phyloP scores from a whole-genome alignment of 2,329 filamentous ascomycete species.

The Alternaria incomplexa region DNA sequence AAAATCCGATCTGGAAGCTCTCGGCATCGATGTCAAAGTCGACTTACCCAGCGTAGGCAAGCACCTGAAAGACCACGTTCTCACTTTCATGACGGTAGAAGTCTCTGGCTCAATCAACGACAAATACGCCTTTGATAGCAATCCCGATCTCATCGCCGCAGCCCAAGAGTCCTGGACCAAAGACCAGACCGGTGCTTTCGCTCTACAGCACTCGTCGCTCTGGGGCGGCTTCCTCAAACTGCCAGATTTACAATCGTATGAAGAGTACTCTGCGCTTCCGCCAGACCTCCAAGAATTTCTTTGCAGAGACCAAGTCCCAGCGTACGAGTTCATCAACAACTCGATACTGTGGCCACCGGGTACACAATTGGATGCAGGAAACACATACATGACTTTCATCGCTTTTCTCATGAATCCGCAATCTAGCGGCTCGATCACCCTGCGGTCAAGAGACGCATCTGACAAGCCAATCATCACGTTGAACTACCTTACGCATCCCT shows the following conservation, averaged over 20 bases:
- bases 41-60: conserved; percentile 53
- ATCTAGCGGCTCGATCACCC: conserved; percentile 57
- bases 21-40: conserved; percentile 51
- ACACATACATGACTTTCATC: conserved; percentile 35
- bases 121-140: conserved; percentile 49
- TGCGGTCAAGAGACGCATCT: conserved; percentile 60
- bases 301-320: conserved; percentile 59
- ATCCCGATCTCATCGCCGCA: conserved; percentile 42
- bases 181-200: conserved; percentile 38
- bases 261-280: conserved; percentile 55
- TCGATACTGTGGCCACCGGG: conserved; percentile 33
- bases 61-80: conserved; percentile 54
- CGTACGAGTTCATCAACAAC: conserved; percentile 60
- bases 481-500: conserved; percentile 60
- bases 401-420: conserved; percentile 60
- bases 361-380: conserved; percentile 40
- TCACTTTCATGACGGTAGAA: conserved; percentile 55
- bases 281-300: conserved; percentile 53
- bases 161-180: conserved; percentile 55
- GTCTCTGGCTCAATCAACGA: conserved; percentile 47
- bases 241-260: conserved; percentile 46
- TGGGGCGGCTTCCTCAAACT: conserved; percentile 63
- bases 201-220: conserved; percentile 54
- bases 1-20: conserved; percentile 47
- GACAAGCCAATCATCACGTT: conserved; percentile 61